Conservation (phyloP, 257 asterid species). For the Gentiana macrophylla region DNA sequence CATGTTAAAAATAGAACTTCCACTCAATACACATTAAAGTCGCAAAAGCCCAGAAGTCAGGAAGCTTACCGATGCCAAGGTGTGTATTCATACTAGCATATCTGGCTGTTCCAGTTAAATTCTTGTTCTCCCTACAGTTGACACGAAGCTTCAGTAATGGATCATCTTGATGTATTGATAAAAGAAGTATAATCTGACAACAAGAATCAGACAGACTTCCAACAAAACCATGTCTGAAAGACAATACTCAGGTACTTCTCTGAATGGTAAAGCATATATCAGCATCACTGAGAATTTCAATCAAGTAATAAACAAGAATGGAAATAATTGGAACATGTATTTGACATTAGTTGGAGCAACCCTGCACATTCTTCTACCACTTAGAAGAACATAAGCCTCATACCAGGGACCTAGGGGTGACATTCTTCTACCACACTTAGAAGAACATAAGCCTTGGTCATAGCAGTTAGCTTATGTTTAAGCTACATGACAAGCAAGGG, state of each 20-base stretch:
- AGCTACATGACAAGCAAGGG: no score
- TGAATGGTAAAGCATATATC: neutral
- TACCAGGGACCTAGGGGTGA: neutral
- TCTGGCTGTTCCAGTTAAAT: conserved; percentile 87
- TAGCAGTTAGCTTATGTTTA: no score
- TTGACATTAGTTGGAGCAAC: neutral
- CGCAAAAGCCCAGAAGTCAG: conserved; percentile 1
- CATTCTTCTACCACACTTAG: no score
- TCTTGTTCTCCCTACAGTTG: conserved; percentile 71
- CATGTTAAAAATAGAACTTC: neutral
- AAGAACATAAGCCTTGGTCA: no score
- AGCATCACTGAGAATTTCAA: neutral
- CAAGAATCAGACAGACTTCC: neutral
- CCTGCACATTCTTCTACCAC: no score
- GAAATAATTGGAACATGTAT: no score
- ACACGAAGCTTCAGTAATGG: neutral
- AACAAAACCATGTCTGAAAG: neutral
- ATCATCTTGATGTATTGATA: neutral
- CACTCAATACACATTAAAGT: conserved; percentile 2
- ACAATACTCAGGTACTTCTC: neutral
- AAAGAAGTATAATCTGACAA: neutral
- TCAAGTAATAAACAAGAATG: neutral
- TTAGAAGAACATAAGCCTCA: neutral
- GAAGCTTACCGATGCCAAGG: conserved; percentile 71
- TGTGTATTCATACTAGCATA: conserved; percentile 96